These are phyloP conservation scores for Blastocystis sp. DNA, from an alignment of 352 stramenopile species.

Conservation along the genomic window DNA sequence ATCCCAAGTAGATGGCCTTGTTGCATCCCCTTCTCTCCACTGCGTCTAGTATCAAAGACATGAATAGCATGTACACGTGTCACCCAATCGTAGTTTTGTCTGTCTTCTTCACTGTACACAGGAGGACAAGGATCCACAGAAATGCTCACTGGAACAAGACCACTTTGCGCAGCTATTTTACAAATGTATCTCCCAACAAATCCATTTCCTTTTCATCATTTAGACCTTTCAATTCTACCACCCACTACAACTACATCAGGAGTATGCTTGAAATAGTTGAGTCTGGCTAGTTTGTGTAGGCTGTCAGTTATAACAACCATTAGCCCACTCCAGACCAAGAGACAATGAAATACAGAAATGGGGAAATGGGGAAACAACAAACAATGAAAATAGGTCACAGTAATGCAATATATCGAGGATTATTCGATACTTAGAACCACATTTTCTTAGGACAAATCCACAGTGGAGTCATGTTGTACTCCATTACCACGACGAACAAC, in stretches of 20 bases:
- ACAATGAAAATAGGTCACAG: conserved; percentile 8
- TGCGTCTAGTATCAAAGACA: neutral
- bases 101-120: conserved; percentile 11
- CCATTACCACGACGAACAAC: neutral
- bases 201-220: conserved; percentile 12
- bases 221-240: neutral
- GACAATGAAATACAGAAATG: neutral
- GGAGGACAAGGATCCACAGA: conserved; percentile 35
- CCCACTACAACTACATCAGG: conserved; percentile 46
- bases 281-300: conserved; percentile 32
- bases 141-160: conserved; percentile 29
- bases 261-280: conserved; percentile 43
- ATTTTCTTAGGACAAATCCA: neutral
- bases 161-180: conserved; percentile 18
- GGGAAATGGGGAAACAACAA: neutral
- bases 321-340: neutral
- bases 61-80: neutral
- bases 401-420: neutral
- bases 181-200: conserved; percentile 47
- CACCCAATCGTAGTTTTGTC: conserved; percentile 4
- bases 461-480: neutral
- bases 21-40: conserved; percentile 27
- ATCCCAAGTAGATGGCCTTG: conserved; percentile 24
- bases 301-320: conserved; percentile 20
- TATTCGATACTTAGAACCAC: no score